These are phyloP conservation scores for Malassezia caprae DNA, from an alignment of 1,284 basidiomycete species.

Conservation along the genomic window DNA sequence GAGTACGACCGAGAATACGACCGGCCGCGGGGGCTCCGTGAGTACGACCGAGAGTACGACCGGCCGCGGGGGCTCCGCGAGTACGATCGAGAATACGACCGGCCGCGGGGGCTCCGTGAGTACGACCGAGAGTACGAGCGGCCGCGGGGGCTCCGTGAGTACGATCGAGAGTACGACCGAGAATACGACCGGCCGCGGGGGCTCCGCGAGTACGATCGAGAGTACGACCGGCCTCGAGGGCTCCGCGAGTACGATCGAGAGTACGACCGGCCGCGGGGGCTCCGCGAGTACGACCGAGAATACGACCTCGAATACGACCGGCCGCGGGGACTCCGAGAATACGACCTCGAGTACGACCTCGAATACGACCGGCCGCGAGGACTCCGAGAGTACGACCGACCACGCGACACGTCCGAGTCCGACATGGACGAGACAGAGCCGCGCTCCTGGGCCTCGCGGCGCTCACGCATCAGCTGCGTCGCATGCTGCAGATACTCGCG, in stretches of 20 bases:
- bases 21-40: slow-evolving; percentile 17
- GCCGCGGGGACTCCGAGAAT: slow-evolving; percentile 1
- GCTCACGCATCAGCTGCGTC: slow-evolving; percentile 79
- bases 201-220: slow-evolving; percentile 17
- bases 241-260: neutral
- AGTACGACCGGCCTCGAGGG: slow-evolving; percentile 1
- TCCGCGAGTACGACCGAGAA: slow-evolving; percentile 16
- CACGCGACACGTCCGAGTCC: slow-evolving; percentile 16
- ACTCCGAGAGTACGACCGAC: neutral
- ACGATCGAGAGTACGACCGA: slow-evolving; percentile 10
- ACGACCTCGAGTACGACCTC: slow-evolving; percentile 4
- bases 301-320: neutral
- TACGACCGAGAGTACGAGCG: slow-evolving; percentile 13
- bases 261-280: neutral
- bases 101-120: slow-evolving; percentile 1
- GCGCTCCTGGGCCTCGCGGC: slow-evolving; percentile 58
- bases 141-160: slow-evolving; percentile 5
- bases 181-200: slow-evolving; percentile 11
- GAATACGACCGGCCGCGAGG: slow-evolving; percentile 17
- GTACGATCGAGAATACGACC: slow-evolving; percentile 12
- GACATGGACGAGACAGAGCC: slow-evolving; percentile 20
- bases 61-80: slow-evolving; percentile 13
- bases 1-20: slow-evolving; percentile 4
- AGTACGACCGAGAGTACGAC: slow-evolving; percentile 18
- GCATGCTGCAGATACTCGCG: slow-evolving; percentile 91